Percentiles rank a stretch among this genome's conserved stretches.
phyloP scores from a whole-genome alignment of 495 filamentous ascomycete genomes.

The Aspergillus mulundensis region DNA sequence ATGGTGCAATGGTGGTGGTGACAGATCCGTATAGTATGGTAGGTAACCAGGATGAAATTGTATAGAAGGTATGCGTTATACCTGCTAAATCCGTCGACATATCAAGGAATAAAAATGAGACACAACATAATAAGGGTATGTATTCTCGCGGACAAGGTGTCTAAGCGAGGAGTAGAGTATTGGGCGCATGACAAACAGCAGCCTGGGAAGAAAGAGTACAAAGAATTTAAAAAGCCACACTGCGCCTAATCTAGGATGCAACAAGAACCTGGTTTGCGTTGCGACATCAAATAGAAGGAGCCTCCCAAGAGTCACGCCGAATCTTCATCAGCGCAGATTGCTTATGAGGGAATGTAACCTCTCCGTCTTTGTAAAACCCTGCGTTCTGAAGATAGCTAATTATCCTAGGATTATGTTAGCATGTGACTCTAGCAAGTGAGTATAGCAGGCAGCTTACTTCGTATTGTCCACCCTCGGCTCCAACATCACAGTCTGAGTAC shows the following conservation, averaged over 20 bases:
- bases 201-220: neutral
- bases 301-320: conserved; percentile 76
- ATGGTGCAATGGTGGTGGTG: no score
- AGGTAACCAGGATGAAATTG: no score
- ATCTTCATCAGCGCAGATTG: conserved; percentile 84
- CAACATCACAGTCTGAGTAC: conserved; percentile 76
- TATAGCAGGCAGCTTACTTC: conserved; percentile 55
- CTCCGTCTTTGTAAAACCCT: conserved; percentile 85
- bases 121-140: neutral
- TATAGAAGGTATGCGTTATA: no score
- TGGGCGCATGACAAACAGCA: neutral
- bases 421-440: neutral
- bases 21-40: no score
- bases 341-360: conserved; percentile 89
- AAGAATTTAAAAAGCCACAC: neutral
- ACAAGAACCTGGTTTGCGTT: neutral
- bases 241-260: neutral
- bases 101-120: no score
- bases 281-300: conserved; percentile 60
- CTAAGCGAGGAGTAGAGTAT: neutral
- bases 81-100: no score
- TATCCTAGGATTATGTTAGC: conserved; percentile 50
- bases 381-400: conserved; percentile 67
- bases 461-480: conserved; percentile 91
- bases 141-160: neutral